These are phyloP conservation scores for carrot (Daucus carota) DNA, from an alignment of 129 eudicot genomes.

Conservation along the genomic window DNA sequence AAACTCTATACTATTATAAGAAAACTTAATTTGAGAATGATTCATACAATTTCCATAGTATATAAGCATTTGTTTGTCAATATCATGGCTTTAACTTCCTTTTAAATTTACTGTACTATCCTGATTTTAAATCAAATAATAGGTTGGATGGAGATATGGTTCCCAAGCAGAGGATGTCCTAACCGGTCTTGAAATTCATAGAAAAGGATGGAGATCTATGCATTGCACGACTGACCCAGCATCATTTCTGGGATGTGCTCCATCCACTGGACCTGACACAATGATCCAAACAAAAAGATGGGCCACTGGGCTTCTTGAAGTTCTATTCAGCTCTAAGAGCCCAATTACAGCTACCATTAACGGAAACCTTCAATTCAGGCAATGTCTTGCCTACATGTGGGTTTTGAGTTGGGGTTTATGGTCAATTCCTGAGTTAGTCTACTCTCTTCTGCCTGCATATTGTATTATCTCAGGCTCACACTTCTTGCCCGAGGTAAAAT, in stretches of 20 bases:
- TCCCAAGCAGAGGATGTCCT: constrained; percentile 44
- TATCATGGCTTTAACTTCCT: not conserved
- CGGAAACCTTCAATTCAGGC: constrained; percentile 42
- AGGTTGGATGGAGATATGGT: constrained; percentile 62
- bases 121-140: not conserved
- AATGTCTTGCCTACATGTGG: constrained; percentile 43
- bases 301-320: constrained; percentile 49
- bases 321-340: constrained; percentile 24
- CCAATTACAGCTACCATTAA: constrained; percentile 30
- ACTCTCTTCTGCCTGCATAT: constrained; percentile 44
- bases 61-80: not conserved
- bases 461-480: constrained; percentile 31
- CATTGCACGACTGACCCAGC: constrained; percentile 23
- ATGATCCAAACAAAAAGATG: constrained; percentile 45
- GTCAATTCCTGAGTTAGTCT: constrained; percentile 36
- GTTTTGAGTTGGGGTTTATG: constrained; percentile 27
- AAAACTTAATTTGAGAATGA: no score
- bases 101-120: not conserved
- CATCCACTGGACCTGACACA: constrained; percentile 31
- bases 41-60: not conserved
- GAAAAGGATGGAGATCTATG: constrained; percentile 43
- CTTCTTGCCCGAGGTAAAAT: constrained; percentile 38
- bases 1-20: not conserved
- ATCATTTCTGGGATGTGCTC: constrained; percentile 45
- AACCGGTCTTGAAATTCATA: constrained; percentile 41